Evolutionary conservation across 2,329 filamentous ascomycete genomes (phyloP), one percentile per base, ranked within the genome.

Genomic region (Bipolaris gigantea): DNA sequence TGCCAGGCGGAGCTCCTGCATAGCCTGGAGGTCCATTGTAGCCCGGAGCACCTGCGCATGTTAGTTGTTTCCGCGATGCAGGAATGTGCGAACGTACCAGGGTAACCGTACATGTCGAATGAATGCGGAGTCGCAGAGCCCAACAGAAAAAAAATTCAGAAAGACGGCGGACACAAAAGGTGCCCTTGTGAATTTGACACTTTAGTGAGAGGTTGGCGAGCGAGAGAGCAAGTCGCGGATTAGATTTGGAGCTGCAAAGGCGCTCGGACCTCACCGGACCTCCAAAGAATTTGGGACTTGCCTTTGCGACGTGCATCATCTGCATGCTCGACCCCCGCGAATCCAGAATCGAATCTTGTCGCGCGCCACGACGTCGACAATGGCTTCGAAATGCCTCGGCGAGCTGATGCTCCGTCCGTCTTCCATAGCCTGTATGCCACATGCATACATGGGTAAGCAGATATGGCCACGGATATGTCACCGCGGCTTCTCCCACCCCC

Each of bases 21-120:
- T 88, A 95, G 63, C 85, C 84, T 48, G 89, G 89, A 69, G 89
- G 88, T 54, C 85, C 83, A 67, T 88, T 89, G 79, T 92, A 96
- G 44, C 85, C 83, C 60, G 82, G 80, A 70, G 77, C 74, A 59
- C 74, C 75, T 69, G 54, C 43, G 50, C 55, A 49, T 48, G 61
- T 67, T 64, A 69, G 65, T 55, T 50, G 43, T 41, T 33, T n/a
- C 23, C 36, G 45, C 16, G 32, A 51, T 34, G 43, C 25, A 41
- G 23, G n/a, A 25, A 38, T 8, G 18, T 10, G 16, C 13, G 6
- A 38, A 47, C 66, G 13, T 61, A 70, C 72, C 69, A 59, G 63
- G 66, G 57, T 73, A 75, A 43, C 68, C 71, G 61, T 73, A 74
- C 73, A 75, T 75, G 13, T 46, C 56, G 48, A 9, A 13, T 18